phyloP scores from a whole-genome alignment of 1,139 yeast genomes.

The Geotrichum candidum region DNA sequence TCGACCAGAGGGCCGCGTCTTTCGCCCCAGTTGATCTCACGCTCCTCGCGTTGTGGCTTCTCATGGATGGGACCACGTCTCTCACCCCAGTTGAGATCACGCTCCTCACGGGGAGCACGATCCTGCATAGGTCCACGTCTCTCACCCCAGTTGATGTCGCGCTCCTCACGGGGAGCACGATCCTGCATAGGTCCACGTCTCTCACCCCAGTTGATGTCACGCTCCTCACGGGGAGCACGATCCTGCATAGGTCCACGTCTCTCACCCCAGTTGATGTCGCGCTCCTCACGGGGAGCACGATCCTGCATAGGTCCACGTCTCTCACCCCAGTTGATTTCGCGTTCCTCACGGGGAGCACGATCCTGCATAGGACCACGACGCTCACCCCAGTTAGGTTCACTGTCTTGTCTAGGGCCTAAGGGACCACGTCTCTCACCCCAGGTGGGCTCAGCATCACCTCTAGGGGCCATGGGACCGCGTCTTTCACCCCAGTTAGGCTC shows the following conservation, averaged over 20 bases:
- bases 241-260: constrained; percentile 34
- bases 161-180: constrained; percentile 36
- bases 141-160: constrained; percentile 20
- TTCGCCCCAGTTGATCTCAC: constrained; percentile 41
- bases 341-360: constrained; percentile 29
- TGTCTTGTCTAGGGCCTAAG: constrained; percentile 31
- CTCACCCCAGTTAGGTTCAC: constrained; percentile 20
- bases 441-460: constrained; percentile 36
- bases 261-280: constrained; percentile 27
- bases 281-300: constrained; percentile 23
- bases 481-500: constrained; percentile 10
- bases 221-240: constrained; percentile 31
- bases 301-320: constrained; percentile 35
- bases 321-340: constrained; percentile 30
- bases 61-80: constrained; percentile 3
- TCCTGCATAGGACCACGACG: constrained; percentile 33
- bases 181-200: constrained; percentile 33
- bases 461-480: constrained; percentile 35
- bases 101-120: constrained; percentile 35
- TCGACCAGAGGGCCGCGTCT: constrained; percentile 33
- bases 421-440: constrained; percentile 28
- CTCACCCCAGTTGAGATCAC: constrained; percentile 5
- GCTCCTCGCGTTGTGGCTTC: constrained; percentile 30
- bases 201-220: constrained; percentile 30
- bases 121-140: constrained; percentile 37